A percentile compares a stretch with the other conserved stretches of the same genome.
phyloP scores from a whole-genome alignment of 331 rosid species.

The Spiraea crenata region DNA sequence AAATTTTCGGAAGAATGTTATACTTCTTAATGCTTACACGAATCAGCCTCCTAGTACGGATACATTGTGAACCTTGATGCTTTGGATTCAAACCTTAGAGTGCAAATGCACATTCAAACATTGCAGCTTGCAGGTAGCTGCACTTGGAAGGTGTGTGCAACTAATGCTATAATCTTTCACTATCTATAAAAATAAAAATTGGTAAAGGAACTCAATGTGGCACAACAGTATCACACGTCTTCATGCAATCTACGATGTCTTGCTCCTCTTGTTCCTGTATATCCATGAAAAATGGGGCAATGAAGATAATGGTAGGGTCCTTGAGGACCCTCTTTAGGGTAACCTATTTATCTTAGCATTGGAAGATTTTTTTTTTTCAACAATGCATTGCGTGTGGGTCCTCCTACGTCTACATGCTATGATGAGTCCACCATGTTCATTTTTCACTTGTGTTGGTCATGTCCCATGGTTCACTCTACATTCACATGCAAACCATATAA shows the following conservation, averaged over 20 bases:
- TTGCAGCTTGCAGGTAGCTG: no score
- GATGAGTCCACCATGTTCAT: constrained; percentile 9
- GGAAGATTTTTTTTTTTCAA: background rate
- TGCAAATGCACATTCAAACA: no score
- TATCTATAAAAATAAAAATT: no score
- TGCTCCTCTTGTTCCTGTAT: background rate
- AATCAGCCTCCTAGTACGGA: no score
- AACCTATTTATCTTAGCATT: constrained; percentile 18
- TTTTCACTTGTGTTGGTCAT: background rate
- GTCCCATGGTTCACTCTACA: background rate
- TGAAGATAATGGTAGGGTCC: constrained; percentile 56
- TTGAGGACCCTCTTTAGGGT: constrained; percentile 27
- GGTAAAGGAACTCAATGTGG: no score
- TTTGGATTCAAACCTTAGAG: no score
- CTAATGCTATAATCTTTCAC: no score
- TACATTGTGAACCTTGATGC: no score
- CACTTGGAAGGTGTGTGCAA: no score
- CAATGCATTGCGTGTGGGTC: constrained; percentile 30
- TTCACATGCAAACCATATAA: constrained; percentile 1
- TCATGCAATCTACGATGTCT: background rate
- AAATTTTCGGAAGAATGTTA: no score
- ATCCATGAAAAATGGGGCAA: constrained; percentile 19
- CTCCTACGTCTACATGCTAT: background rate
- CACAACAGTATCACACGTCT: no score
- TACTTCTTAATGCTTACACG: no score